phyloP scores from a whole-genome alignment of 805 yeast species.

The Kodamaea hsintzibuensis region DNA sequence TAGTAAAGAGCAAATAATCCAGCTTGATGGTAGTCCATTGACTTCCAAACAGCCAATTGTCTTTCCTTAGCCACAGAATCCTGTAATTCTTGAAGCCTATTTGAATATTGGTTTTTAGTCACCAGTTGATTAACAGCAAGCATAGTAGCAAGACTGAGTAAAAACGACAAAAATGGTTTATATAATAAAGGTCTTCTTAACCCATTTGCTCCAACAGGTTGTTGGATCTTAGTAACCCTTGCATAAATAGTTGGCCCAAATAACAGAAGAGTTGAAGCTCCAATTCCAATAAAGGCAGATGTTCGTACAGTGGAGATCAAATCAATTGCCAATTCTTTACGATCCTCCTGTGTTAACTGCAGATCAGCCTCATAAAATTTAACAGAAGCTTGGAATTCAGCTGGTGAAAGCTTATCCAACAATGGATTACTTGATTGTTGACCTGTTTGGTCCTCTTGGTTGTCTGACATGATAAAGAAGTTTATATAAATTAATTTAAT shows the following conservation, averaged over 20 bases:
- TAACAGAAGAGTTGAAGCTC: slow-evolving; percentile 28
- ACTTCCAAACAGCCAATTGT: slow-evolving; percentile 34
- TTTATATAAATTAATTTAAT: neutral
- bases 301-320: slow-evolving; percentile 25
- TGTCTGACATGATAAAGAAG: neutral
- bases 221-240: slow-evolving; percentile 2
- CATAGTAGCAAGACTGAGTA: slow-evolving; percentile 30
- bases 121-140: slow-evolving; percentile 26
- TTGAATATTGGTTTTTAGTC: slow-evolving; percentile 22
- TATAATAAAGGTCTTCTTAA: slow-evolving; percentile 20
- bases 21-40: slow-evolving; percentile 37
- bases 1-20: slow-evolving; percentile 33
- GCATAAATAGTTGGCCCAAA: slow-evolving; percentile 32
- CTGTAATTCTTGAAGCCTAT: slow-evolving; percentile 19
- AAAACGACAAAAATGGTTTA: slow-evolving; percentile 34
- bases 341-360: slow-evolving; percentile 29
- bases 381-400: slow-evolving; percentile 40
- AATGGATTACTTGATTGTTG: slow-evolving; percentile 23
- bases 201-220: slow-evolving; percentile 6
- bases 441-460: neutral
- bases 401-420: slow-evolving; percentile 27
- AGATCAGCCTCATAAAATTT: slow-evolving; percentile 44
- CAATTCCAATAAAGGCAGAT: slow-evolving; percentile 27
- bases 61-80: slow-evolving; percentile 14
- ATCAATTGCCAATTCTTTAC: slow-evolving; percentile 31